These are phyloP conservation scores for Russula sp. DNA, from an alignment of 768 basidiomycete genomes.

Conservation along the genomic window DNA sequence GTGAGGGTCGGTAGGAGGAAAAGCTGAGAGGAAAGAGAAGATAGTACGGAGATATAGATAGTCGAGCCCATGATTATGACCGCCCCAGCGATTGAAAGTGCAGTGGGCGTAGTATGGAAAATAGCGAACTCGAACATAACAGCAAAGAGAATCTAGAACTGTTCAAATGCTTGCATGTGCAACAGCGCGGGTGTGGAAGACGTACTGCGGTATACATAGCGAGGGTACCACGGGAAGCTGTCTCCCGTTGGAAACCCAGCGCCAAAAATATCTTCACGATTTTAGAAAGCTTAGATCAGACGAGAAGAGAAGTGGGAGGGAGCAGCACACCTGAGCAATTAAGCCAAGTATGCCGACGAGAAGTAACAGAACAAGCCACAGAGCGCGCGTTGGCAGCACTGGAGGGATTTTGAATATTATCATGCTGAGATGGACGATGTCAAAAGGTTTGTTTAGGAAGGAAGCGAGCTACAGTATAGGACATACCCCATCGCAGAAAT, in stretches of 20 bases:
- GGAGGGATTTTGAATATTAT: slow-evolving; percentile 35
- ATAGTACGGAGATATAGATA: slow-evolving; percentile 56
- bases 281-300: background rate
- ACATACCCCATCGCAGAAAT: slow-evolving; percentile 32
- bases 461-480: background rate
- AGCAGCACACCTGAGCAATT: slow-evolving; percentile 34
- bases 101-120: slow-evolving; percentile 54
- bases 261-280: slow-evolving; percentile 46
- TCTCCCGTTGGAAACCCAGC: slow-evolving; percentile 58
- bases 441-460: background rate
- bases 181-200: slow-evolving; percentile 22
- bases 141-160: slow-evolving; percentile 53
- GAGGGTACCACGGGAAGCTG: slow-evolving; percentile 55
- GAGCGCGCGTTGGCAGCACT: slow-evolving; percentile 41
- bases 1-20: background rate
- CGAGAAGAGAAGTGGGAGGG: background rate
- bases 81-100: slow-evolving; percentile 55
- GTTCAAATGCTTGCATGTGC: background rate
- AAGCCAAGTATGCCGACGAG: slow-evolving; percentile 52
- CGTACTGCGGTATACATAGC: slow-evolving; percentile 51
- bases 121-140: slow-evolving; percentile 57
- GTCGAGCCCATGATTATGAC: slow-evolving; percentile 58
- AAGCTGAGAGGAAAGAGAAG: background rate
- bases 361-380: slow-evolving; percentile 43
- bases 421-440: slow-evolving; percentile 35